phyloP scores from a whole-genome alignment of 768 basidiomycete genomes.

The Hypsizygus marmoreus region DNA sequence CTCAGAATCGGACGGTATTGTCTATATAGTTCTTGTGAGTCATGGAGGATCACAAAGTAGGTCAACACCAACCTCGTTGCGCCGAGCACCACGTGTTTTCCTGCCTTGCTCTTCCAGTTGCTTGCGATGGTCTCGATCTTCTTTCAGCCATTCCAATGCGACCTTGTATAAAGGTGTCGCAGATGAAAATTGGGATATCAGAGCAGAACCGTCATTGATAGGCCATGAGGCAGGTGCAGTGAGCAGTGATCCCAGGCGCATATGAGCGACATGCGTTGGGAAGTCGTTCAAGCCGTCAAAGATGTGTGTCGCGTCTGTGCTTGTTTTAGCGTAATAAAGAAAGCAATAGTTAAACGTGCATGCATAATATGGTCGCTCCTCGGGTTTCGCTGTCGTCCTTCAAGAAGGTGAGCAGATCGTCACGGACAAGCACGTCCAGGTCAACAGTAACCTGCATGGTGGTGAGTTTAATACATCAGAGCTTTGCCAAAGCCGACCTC shows the following conservation, averaged over 20 bases:
- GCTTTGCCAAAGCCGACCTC: slow-evolving; percentile 56
- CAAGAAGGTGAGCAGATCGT: slow-evolving; percentile 87
- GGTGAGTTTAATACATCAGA: slow-evolving; percentile 3
- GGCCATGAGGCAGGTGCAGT: slow-evolving; percentile 75
- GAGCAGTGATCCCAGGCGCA: slow-evolving; percentile 80
- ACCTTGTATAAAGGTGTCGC: slow-evolving; percentile 59
- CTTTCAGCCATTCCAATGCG: slow-evolving; percentile 85
- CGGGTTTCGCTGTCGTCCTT: slow-evolving; percentile 78
- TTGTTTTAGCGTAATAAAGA: slow-evolving; percentile 5
- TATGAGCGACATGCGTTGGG: slow-evolving; percentile 91
- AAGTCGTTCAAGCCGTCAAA: slow-evolving; percentile 91
- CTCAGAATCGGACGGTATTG: slow-evolving; percentile 74
- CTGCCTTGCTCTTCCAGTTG: slow-evolving; percentile 57
- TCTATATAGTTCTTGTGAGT: slow-evolving; percentile 33
- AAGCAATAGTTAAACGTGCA: slow-evolving; percentile 25
- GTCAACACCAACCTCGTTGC: slow-evolving; percentile 45
- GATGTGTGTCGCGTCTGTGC: slow-evolving; percentile 91
- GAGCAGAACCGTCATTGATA: slow-evolving; percentile 27
- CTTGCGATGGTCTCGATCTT: slow-evolving; percentile 71
- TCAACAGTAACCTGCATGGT: slow-evolving; percentile 86
- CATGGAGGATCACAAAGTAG: background rate
- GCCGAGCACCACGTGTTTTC: slow-evolving; percentile 63
- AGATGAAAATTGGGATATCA: slow-evolving; percentile 20
- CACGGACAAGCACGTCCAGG: slow-evolving; percentile 92
- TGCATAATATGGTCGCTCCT: slow-evolving; percentile 86